Conservation (phyloP, 768 basidiomycete genomes). For the Hirschioporus abietinus region DNA sequence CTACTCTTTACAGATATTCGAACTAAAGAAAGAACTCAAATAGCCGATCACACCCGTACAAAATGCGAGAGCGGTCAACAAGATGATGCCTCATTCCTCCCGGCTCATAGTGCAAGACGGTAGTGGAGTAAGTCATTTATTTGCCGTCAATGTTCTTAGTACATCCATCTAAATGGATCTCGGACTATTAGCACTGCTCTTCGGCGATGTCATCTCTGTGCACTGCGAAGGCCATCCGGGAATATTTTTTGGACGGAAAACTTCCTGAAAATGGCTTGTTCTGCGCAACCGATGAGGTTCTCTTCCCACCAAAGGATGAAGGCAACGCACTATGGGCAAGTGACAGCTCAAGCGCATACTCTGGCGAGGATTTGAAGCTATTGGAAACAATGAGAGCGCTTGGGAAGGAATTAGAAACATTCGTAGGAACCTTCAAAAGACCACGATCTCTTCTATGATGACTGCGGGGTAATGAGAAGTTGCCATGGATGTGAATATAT, state of each 20-base stretch:
- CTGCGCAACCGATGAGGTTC: slow-evolving; percentile 17
- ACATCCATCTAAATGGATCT: not conserved
- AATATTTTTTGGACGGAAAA: slow-evolving; percentile 25
- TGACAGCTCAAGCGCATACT: not conserved
- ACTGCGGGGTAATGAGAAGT: no score
- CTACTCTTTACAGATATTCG: slow-evolving; percentile 10
- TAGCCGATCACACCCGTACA: slow-evolving; percentile 25
- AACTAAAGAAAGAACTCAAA: not conserved
- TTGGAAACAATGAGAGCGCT: slow-evolving; percentile 1
- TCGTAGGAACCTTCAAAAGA: slow-evolving; percentile 2
- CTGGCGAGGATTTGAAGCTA: slow-evolving; percentile 1
- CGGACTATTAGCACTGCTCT: slow-evolving; percentile 17
- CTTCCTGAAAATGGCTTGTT: slow-evolving; percentile 20
- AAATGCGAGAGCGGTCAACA: slow-evolving; percentile 20
- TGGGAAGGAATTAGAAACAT: not conserved
- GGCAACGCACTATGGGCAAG: not conserved
- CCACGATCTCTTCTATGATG: not conserved
- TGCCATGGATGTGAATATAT: no score
- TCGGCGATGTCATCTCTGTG: slow-evolving; percentile 21
- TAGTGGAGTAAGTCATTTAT: slow-evolving; percentile 20
- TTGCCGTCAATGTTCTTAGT: not conserved
- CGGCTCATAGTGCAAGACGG: slow-evolving; percentile 24
- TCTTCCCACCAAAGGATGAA: slow-evolving; percentile 15
- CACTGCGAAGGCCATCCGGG: slow-evolving; percentile 16
- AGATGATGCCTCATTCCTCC: slow-evolving; percentile 19